Percentiles rank a stretch among this genome's conserved stretches.
Conservation (phyloP, 805 yeast genomes). For the Candida vaughaniae region DNA sequence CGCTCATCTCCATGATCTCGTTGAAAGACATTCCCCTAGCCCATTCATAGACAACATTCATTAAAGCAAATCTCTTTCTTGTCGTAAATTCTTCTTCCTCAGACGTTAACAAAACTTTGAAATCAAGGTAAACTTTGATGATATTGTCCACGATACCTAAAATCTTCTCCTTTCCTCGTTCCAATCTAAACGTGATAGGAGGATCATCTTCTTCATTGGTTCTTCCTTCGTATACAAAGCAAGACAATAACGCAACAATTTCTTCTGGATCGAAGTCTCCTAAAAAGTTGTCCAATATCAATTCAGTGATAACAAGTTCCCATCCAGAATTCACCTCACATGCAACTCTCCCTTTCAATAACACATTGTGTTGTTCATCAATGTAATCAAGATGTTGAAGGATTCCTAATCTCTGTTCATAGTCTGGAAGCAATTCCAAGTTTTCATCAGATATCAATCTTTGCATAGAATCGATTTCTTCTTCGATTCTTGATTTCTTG, state of each 20-base stretch:
- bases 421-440: conserved; percentile 86
- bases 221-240: conserved; percentile 89
- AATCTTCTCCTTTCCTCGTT: conserved; percentile 64
- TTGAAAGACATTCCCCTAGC: conserved; percentile 89
- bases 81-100: conserved; percentile 87
- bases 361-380: conserved; percentile 72
- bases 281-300: conserved; percentile 85
- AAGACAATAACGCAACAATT: conserved; percentile 90
- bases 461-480: conserved; percentile 55
- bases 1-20: conserved; percentile 85
- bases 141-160: conserved; percentile 66
- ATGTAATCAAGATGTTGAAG: conserved; percentile 77
- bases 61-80: conserved; percentile 81
- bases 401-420: conserved; percentile 83
- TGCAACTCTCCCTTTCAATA: conserved; percentile 78
- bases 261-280: conserved; percentile 95
- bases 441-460: conserved; percentile 80
- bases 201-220: conserved; percentile 63
- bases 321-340: conserved; percentile 91
- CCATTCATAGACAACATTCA: conserved; percentile 97
- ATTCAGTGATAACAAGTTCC: conserved; percentile 86
- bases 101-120: conserved; percentile 72
- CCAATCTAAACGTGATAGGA: conserved; percentile 74
- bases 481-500: conserved; percentile 44
- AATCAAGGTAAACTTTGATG: conserved; percentile 57